phyloP scores from a whole-genome alignment of 768 basidiomycete genomes.

The Galerina sulciceps region DNA sequence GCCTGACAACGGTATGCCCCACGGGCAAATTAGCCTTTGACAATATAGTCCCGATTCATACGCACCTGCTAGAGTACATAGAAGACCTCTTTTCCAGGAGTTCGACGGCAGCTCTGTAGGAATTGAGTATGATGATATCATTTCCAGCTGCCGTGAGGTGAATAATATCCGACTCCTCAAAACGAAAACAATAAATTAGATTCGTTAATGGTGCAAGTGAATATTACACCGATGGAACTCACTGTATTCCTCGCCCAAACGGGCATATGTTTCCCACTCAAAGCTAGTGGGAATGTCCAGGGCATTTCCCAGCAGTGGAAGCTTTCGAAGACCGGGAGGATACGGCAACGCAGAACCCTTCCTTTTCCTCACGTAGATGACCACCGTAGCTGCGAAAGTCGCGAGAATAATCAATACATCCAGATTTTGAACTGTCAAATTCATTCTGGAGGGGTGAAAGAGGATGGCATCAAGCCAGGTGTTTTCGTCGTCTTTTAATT shows the following conservation, averaged over 20 bases:
- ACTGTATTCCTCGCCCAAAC: not conserved
- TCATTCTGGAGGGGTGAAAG: too few species aligned
- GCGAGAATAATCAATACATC: too few species aligned
- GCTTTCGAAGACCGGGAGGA: not conserved
- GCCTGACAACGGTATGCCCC: not conserved
- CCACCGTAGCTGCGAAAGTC: not conserved
- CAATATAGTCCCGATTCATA: too few species aligned
- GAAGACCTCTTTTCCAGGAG: slow-evolving; percentile 20
- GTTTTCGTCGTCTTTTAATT: too few species aligned
- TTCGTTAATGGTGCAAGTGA: too few species aligned
- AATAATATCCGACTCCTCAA: not conserved
- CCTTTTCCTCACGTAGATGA: not conserved
- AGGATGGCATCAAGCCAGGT: too few species aligned
- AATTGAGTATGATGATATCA: slow-evolving; percentile 14
- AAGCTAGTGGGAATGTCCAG: not conserved
- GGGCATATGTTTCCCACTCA: slow-evolving; percentile 1
- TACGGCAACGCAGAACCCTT: not conserved
- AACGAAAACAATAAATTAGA: too few species aligned
- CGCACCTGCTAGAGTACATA: slow-evolving; percentile 17
- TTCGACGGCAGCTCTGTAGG: slow-evolving; percentile 15
- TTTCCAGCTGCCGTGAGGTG: slow-evolving; percentile 11
- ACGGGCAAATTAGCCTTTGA: too few species aligned
- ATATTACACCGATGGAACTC: too few species aligned
- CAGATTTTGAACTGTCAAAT: too few species aligned
- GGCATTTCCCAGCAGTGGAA: not conserved